Conservation (phyloP, 306 rosid species). For the Sechiopsis laciniata region DNA sequence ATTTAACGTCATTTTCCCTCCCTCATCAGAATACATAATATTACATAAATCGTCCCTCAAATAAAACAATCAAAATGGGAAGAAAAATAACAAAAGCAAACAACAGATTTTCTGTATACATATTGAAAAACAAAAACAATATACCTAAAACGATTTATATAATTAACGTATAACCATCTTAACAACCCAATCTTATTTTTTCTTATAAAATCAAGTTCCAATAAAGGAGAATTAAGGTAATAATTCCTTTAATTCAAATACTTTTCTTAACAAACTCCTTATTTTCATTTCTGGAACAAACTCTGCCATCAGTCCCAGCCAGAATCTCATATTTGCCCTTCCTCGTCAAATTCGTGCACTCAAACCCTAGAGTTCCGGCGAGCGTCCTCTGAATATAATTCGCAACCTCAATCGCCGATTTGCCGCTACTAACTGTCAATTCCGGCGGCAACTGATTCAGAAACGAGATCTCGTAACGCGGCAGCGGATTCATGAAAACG, state of each 20-base stretch:
- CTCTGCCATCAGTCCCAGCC: slow-evolving; percentile 84
- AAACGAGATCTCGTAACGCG: slow-evolving; percentile 74
- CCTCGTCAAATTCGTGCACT: slow-evolving; percentile 84
- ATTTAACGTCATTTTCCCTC: no score
- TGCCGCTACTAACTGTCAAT: slow-evolving; percentile 67
- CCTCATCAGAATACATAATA: no score
- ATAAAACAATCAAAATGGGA: no score
- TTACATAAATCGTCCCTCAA: no score
- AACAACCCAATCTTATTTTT: not conserved
- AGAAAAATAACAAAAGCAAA: not conserved
- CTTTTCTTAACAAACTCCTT: slow-evolving; percentile 20
- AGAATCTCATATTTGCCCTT: slow-evolving; percentile 74
- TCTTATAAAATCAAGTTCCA: not conserved
- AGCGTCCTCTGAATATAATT: slow-evolving; percentile 78
- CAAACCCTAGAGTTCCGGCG: slow-evolving; percentile 79
- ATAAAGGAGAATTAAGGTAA: not conserved
- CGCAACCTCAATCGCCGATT: slow-evolving; percentile 75
- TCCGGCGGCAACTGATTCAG: slow-evolving; percentile 67
- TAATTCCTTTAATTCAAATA: no score
- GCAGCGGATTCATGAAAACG: slow-evolving; percentile 87
- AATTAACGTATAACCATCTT: slow-evolving; percentile 5
- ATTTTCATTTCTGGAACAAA: slow-evolving; percentile 44
- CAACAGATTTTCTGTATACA: not conserved
- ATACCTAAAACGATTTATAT: not conserved
- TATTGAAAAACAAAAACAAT: not conserved